phyloP scores from a whole-genome alignment of 2,329 filamentous ascomycete species.

The Gaeumannomyces sp. region DNA sequence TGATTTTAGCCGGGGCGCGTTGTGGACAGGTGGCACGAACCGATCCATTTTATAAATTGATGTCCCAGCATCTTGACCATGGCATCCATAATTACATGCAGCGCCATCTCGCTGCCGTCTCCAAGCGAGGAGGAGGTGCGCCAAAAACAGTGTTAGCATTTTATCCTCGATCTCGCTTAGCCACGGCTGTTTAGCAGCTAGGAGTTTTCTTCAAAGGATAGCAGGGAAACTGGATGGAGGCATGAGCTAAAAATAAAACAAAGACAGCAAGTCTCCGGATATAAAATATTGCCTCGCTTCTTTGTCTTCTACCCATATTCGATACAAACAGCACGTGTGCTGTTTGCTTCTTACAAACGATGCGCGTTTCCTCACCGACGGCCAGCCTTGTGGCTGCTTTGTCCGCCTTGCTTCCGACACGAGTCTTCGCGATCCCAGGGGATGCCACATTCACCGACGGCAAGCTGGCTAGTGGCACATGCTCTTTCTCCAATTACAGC shows the following conservation, averaged over 20 bases:
- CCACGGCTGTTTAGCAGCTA: not conserved
- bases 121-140: too few species aligned
- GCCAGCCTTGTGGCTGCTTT: not conserved
- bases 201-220: too few species aligned
- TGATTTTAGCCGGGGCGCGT: too few species aligned
- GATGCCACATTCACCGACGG: constrained; percentile 48
- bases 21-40: too few species aligned
- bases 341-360: not conserved
- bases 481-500: constrained; percentile 57
- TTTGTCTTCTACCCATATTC: not conserved
- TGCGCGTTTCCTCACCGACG: not conserved
- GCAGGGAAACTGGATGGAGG: too few species aligned
- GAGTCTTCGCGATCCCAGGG: constrained; percentile 20
- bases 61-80: too few species aligned
- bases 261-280: too few species aligned
- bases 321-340: not conserved
- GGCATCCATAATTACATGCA: too few species aligned
- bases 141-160: not conserved
- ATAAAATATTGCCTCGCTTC: not conserved
- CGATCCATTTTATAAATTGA: too few species aligned
- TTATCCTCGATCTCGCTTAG: not conserved
- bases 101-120: too few species aligned
- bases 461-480: constrained; percentile 52
- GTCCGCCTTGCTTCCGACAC: not conserved
- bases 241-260: too few species aligned